A percentile compares a stretch with the other conserved stretches of the same genome.
Evolutionary conservation across 2,329 filamentous ascomycete species (phyloP).

Genomic region (Claviceps quebecensis): DNA sequence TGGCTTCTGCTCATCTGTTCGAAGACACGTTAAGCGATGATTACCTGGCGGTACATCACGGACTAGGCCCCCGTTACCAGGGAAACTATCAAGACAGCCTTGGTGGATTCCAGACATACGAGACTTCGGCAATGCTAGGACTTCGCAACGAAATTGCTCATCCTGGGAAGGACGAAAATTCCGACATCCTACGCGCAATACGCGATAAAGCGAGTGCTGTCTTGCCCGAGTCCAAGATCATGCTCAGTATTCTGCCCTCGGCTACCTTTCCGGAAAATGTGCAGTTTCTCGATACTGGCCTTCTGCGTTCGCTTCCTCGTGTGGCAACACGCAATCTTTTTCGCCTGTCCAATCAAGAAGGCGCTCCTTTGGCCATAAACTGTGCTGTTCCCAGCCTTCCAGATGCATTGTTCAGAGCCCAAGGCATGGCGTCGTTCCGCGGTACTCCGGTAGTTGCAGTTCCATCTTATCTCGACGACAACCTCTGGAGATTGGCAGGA

Average conservation of each 20-base stretch:
- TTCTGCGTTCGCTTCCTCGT: constrained; percentile 64
- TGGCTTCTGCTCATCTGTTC: constrained; percentile 81
- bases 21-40: constrained; percentile 83
- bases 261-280: constrained; percentile 73
- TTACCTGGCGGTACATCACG: constrained; percentile 76
- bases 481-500: constrained; percentile 83
- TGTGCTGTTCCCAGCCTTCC: constrained; percentile 76
- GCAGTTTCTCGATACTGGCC: constrained; percentile 59
- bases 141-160: constrained; percentile 84
- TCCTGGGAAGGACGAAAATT: constrained; percentile 77
- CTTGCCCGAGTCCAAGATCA: constrained; percentile 64
- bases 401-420: constrained; percentile 67
- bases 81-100: constrained; percentile 96
- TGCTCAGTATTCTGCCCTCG: constrained; percentile 71
- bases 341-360: constrained; percentile 27
- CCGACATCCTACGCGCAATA: constrained; percentile 82
- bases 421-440: constrained; percentile 69
- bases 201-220: constrained; percentile 71
- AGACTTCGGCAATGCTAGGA: constrained; percentile 79
- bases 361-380: constrained; percentile 73
- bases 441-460: constrained; percentile 71
- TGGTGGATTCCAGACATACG: constrained; percentile 91
- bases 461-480: constrained; percentile 79
- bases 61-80: constrained; percentile 78
- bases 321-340: constrained; percentile 49